Percentiles rank a stretch among this genome's conserved stretches.
Evolutionary conservation across 1,284 basidiomycete species (phyloP).

Genomic region (Boletus nobilissimus): DNA sequence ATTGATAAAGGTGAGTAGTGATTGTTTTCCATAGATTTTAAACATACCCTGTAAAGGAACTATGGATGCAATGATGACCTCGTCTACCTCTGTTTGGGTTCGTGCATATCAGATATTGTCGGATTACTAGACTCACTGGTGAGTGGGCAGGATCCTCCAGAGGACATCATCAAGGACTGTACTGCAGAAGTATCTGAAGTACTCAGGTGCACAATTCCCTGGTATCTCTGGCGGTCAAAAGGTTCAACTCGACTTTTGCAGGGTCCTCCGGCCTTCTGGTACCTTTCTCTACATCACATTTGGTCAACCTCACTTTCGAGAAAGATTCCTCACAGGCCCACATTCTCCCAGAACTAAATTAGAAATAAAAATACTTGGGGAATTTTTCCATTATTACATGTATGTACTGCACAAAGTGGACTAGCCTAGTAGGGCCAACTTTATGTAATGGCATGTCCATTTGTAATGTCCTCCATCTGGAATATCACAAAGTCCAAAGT

Average conservation of each 20-base stretch:
- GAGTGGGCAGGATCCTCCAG: slow-evolving; percentile 75
- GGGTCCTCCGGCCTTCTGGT: slow-evolving; percentile 73
- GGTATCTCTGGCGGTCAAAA: not conserved
- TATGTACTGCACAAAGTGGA: slow-evolving; percentile 61
- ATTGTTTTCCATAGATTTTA: not conserved
- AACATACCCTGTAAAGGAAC: slow-evolving; percentile 61
- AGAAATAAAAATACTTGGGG: slow-evolving; percentile 74
- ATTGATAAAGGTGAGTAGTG: slow-evolving; percentile 82
- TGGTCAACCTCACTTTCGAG: slow-evolving; percentile 91
- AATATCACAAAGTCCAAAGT: no score
- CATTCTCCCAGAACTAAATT: slow-evolving; percentile 61
- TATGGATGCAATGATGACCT: slow-evolving; percentile 95
- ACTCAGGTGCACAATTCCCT: slow-evolving; percentile 61
- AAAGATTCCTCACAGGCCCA: slow-evolving; percentile 66
- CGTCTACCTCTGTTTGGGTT: slow-evolving; percentile 91
- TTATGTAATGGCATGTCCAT: no score
- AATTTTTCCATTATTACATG: slow-evolving; percentile 88
- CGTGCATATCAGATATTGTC: slow-evolving; percentile 36
- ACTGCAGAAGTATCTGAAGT: slow-evolving; percentile 86
- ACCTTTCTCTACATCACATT: slow-evolving; percentile 89
- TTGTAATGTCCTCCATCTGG: no score
- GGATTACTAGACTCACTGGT: slow-evolving; percentile 1
- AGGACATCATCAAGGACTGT: slow-evolving; percentile 80
- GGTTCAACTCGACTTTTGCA: slow-evolving; percentile 43
- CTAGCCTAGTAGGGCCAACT: slow-evolving; percentile 17